Percentiles rank a stretch among this genome's conserved stretches.
Conservation (phyloP, 805 yeast species). For the Hanseniaspora osmophila region DNA sequence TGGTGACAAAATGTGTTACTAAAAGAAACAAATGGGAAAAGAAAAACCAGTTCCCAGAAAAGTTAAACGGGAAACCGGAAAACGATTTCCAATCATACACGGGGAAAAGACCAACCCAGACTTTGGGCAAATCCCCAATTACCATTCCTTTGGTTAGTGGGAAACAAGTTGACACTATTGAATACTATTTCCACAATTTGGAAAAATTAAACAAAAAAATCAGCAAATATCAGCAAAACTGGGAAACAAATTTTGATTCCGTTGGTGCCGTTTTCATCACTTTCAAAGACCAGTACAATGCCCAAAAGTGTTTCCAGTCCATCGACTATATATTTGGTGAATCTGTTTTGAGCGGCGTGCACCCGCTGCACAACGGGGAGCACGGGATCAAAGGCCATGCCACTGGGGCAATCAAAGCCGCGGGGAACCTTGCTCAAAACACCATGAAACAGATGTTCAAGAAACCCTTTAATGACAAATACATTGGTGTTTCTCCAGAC, state of each 20-base stretch:
- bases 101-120: constrained; percentile 75
- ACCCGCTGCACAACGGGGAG: too few relatives aligned
- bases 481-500: constrained; percentile 59
- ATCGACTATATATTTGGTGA: constrained; percentile 38
- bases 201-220: constrained; percentile 59
- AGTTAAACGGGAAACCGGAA: constrained; percentile 30
- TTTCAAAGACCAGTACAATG: constrained; percentile 72
- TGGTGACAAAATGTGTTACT: constrained; percentile 45
- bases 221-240: constrained; percentile 37
- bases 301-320: constrained; percentile 83
- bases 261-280: constrained; percentile 65
- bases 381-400: too few relatives aligned
- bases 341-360: constrained; percentile 7
- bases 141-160: constrained; percentile 31
- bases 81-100: constrained; percentile 50
- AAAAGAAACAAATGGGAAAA: constrained; percentile 40
- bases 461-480: constrained; percentile 27
- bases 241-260: constrained; percentile 33
- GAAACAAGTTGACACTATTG: constrained; percentile 71
- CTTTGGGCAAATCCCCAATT: constrained; percentile 22
- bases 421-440: background rate
- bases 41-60: constrained; percentile 28
- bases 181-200: constrained; percentile 52
- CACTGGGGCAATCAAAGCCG: too few relatives aligned
- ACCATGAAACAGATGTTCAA: background rate